Base-by-base conservation (phyloP, 2,329 filamentous ascomycete genomes). In the Ascochyta lentis region DNA sequence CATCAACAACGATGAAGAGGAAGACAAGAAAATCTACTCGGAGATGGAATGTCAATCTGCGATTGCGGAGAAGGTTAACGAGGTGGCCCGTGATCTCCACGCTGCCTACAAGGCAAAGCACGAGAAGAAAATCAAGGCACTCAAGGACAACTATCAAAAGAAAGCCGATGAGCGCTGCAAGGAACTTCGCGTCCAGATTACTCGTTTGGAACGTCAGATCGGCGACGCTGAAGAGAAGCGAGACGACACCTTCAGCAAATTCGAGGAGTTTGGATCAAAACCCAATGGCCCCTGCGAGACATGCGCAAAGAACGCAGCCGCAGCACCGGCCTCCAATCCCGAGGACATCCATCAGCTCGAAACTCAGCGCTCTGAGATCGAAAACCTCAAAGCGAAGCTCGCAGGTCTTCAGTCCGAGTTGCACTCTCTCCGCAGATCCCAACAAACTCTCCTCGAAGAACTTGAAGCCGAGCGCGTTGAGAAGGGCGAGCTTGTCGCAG, bases 41-140 rank as follows among this genome's bases (percentile, higher is more conserved):
- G 78, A 75, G 34, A 67, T 76, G 48, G 72, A 81, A 65, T 74
- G 83, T 63, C 74, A 83, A 31, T 81, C 79, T 35, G 92, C 96
- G 61, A 89, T 96, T 45, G 93, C 97, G 22, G 92, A 96, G 76
- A 92, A 93, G 63, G 92, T 98, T 37, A 93, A 94, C 42, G 77
- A 79, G 16, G 77, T 82, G 10, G 79, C 77, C n/a, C 86, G 92
- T 27, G 95, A 99, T 72, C 83, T 99, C 37, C 95, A 99, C 73
- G 84, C 89, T 0, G 83, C 96, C 10, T 99, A 99, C 84, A 98
- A 97, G 80, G 88, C 89, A 72, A 99, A 99, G 79, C 95, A 99
- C 74, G 94, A 98, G 79, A 91, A 89, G 60, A 99, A 99, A 80
- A 94, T 98, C 40, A 86, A 91, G 1, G 94, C 93, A 4, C 82